These are phyloP conservation scores for Leptographium procerum DNA, from an alignment of 2,329 filamentous ascomycete genomes.

Conservation along the genomic window DNA sequence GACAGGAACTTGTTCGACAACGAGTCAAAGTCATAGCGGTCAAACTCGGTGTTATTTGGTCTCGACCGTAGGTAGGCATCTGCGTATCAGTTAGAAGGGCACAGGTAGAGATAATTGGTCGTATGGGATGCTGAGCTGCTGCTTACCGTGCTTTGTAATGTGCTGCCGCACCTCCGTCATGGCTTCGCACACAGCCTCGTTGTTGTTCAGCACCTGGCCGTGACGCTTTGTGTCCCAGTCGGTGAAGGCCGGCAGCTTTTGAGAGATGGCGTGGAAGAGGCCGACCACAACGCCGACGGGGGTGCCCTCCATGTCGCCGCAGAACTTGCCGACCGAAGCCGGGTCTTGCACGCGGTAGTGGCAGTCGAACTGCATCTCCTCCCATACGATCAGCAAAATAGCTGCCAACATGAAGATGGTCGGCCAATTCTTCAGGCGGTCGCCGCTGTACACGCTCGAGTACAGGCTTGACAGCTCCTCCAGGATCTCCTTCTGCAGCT, in stretches of 20 bases:
- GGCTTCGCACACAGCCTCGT: slow-evolving; percentile 82
- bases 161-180: slow-evolving; percentile 93
- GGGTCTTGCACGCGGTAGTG: slow-evolving; percentile 87
- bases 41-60: slow-evolving; percentile 62
- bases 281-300: slow-evolving; percentile 94
- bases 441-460: slow-evolving; percentile 95
- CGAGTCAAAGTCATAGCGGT: slow-evolving; percentile 86
- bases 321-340: slow-evolving; percentile 83
- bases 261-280: slow-evolving; percentile 93
- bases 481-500: slow-evolving; percentile 89
- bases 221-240: slow-evolving; percentile 94
- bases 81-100: slow-evolving; percentile 25
- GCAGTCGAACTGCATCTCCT: slow-evolving; percentile 98
- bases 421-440: slow-evolving; percentile 97
- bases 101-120: too few relatives aligned
- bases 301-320: slow-evolving; percentile 89
- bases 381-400: slow-evolving; percentile 89
- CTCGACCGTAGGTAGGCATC: slow-evolving; percentile 79
- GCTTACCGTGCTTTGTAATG: slow-evolving; percentile 85
- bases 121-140: too few relatives aligned
- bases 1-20: slow-evolving; percentile 96
- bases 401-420: slow-evolving; percentile 97
- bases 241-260: slow-evolving; percentile 83
- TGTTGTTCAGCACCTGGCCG: slow-evolving; percentile 81
- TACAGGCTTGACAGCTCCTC: slow-evolving; percentile 88